A percentile compares a stretch with the other conserved stretches of the same genome.
These are phyloP conservation scores for Colletotrichum falcatum DNA, from an alignment of 2,329 filamentous ascomycete species.

Conservation along the genomic window DNA sequence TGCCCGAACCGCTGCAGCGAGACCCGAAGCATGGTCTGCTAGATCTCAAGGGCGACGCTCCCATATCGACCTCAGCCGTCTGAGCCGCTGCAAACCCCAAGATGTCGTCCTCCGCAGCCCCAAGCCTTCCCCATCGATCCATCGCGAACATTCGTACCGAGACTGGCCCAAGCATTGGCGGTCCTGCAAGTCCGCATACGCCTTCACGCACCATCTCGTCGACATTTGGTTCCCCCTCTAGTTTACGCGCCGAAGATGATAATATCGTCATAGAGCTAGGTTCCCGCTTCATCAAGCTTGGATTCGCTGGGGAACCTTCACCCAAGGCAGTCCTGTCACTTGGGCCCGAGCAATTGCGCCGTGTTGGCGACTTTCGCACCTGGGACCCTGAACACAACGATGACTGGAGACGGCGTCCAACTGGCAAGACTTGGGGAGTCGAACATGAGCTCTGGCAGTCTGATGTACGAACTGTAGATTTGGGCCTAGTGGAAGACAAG, in stretches of 20 bases:
- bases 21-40: slow-evolving; percentile 3
- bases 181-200: slow-evolving; percentile 68
- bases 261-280: slow-evolving; percentile 86
- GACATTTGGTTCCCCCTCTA: slow-evolving; percentile 68
- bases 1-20: neutral
- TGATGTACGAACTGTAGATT: slow-evolving; percentile 78
- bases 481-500: slow-evolving; percentile 86
- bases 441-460: slow-evolving; percentile 82
- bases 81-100: slow-evolving; percentile 8
- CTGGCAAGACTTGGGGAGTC: slow-evolving; percentile 69
- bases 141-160: slow-evolving; percentile 68
- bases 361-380: slow-evolving; percentile 83
- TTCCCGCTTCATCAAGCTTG: slow-evolving; percentile 80
- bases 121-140: slow-evolving; percentile 66
- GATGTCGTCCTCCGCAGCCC: slow-evolving; percentile 53
- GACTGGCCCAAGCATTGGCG: slow-evolving; percentile 47
- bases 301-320: slow-evolving; percentile 85
- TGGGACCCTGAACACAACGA: slow-evolving; percentile 69
- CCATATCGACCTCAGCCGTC: neutral
- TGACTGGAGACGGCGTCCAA: slow-evolving; percentile 60
- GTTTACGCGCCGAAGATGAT: slow-evolving; percentile 83
- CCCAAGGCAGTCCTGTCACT: slow-evolving; percentile 80
- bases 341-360: slow-evolving; percentile 79
- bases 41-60: neutral
- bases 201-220: slow-evolving; percentile 67